phyloP scores from a whole-genome alignment of 495 filamentous ascomycete species.

The Parathielavia hyrcaniae region DNA sequence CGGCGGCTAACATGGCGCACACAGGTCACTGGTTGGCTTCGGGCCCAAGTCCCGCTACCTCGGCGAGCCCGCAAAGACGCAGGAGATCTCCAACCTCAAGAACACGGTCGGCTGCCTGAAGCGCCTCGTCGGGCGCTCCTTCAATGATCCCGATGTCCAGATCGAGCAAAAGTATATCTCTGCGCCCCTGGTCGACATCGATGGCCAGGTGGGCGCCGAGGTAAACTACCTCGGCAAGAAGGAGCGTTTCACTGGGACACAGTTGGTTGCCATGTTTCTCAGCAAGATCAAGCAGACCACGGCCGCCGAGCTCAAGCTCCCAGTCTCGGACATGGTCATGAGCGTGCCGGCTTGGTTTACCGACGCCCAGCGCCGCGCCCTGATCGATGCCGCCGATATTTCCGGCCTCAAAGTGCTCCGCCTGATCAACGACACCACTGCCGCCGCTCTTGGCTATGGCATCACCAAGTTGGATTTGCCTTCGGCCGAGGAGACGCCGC shows the following conservation, averaged over 20 bases:
- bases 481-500: conserved; percentile 81
- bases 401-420: conserved; percentile 87
- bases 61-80: conserved; percentile 93
- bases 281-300: conserved; percentile 89
- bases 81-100: conserved; percentile 98
- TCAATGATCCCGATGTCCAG: conserved; percentile 85
- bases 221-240: conserved; percentile 92
- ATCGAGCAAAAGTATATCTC: conserved; percentile 88
- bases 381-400: conserved; percentile 92
- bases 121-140: conserved; percentile 76
- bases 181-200: conserved; percentile 78
- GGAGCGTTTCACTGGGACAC: conserved; percentile 83
- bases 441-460: conserved; percentile 90
- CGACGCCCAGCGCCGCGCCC: conserved; percentile 78
- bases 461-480: conserved; percentile 97
- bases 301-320: conserved; percentile 78
- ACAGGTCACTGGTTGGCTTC: conserved; percentile 88
- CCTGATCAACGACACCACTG: conserved; percentile 97
- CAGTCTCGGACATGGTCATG: conserved; percentile 91
- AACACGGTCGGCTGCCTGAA: conserved; percentile 93
- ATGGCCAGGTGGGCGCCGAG: conserved; percentile 91
- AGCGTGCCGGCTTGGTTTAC: conserved; percentile 97
- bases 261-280: conserved; percentile 90
- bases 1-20: conserved; percentile 10
- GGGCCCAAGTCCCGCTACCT: conserved; percentile 87